Evolutionary conservation across 768 basidiomycete genomes (phyloP), one percentile per base, ranked within the genome.

Genomic region (Erythrobasidium yunnanense): DNA sequence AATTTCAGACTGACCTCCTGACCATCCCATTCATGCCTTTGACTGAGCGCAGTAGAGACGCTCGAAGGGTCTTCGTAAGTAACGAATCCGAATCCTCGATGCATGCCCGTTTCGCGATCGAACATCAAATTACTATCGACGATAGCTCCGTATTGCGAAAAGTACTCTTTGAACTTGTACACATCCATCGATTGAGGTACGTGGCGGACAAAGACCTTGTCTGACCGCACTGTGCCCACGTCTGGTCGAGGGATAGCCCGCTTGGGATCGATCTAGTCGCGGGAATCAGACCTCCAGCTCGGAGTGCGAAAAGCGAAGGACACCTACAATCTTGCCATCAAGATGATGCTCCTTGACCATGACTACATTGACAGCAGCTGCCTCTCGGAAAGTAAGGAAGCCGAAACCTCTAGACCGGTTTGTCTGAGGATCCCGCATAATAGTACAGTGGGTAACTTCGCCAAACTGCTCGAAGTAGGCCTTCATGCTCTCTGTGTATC

Each of bases 121-220:
- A 95, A 81, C 95, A 97, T 99, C 71, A 99, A 90, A 0, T 93
- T 97, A 49, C 93, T 91, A 76, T 99, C 93, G 72, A 95, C 87
- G 69, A 99, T 91, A 70, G 85, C 86, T 68, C 95, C 95, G 71
- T 87, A 97, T 75, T 92, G 87, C 46, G 85, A 84, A 78, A 97
- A 93, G 78, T 88, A 96, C 57, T 85, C 84, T 70, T 87, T 85
- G 85, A 97, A 88, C 0, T 86, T 87, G 72, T 95, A 91, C 22
- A 88, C 89, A 3, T 91, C 96, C 33, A 96, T 91, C 62, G 85
- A 85, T 18, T 87, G 86, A 1, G 92, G 87, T 0, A 99, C 81
- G 22, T 92, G 90, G 47, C 95, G 93, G 33, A 99, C 92, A 75
- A 99, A 99, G 49, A 97, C 79, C 74, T 97, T 96, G 70, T 77